Base-by-base conservation (phyloP, 805 yeast genomes). In the Kuraishia cidri region DNA sequence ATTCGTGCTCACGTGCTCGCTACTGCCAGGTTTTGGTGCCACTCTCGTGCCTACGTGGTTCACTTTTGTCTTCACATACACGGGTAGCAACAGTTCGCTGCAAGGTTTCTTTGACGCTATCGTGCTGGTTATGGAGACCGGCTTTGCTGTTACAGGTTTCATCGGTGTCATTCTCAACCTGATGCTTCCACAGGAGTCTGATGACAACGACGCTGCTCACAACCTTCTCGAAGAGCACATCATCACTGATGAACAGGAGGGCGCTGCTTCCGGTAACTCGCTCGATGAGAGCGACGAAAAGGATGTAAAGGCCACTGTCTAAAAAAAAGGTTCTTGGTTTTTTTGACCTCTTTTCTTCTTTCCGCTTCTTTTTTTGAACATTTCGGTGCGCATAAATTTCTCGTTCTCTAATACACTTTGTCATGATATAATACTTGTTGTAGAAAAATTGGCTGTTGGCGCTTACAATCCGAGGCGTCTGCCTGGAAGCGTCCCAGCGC, bases 91-190 rank as follows among this genome's bases (percentile, higher is more conserved):
- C 52, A 44, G 38, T 24, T 44, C 64, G 5, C 56, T 69, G 31
- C 37, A 45, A 31, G 76, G 77, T 25, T 71, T 72, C 56, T 57
- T 59, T 37, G 58, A 69, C 44, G 77, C 78, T 30, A 69, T 71
- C 32, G 55, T 64, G 14, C 60, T 71, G 42, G 74, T 72, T 26
- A 63, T 71, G 72, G 75, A 71, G 48, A 69, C 75, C 20, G 75
- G 76, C 17, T 72, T 69, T 40, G 76, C 78, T 13, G 58, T 71
- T 31, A 57, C 76, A 17, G 78, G 78, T 11, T 63, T 72, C 43
- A 21, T 71, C 31, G 77, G 75, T 28, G 66, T 71, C 20, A 54
- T 70, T 18, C 51, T 72, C 26, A 71, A 71, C 50, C 48, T 69
- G 34, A 12, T 66, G 13, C 44, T 71, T 29, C 75, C 75, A 8